Evolutionary conservation across 768 basidiomycete genomes (phyloP), one percentile per base, ranked within the genome.

Genomic region (Lentinula sp.): DNA sequence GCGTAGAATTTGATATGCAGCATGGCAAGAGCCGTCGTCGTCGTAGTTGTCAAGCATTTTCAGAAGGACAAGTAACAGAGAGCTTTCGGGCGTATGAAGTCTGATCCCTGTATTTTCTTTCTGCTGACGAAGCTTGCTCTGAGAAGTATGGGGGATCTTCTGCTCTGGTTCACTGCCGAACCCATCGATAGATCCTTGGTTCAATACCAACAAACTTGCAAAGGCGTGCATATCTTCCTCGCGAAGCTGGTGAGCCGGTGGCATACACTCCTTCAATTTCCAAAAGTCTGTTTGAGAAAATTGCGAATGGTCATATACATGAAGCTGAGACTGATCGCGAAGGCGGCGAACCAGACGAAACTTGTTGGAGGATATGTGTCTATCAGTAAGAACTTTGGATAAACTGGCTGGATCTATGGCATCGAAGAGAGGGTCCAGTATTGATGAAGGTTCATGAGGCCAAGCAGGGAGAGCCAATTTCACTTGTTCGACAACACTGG

Each of bases 211-310:
- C 11, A 94, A 75, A 8, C 80, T 78, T 15, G 86, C 81, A 65
- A 94, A 95, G 1, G 89, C 89, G 55, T 86, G 76, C 16, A 88
- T 76, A 67, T 93, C 91, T 37, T 84, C 84, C 40, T 80, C 80
- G 52, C 84, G 82, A n/a, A 93, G 73, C 32, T 79, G 73, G 1
- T 76, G 72, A 5, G 66, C 63, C 1, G 78, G 58, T 5, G 91
- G 91, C 46, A 95, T 87, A 67, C 82, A 87, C 23, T 85, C 84
- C 68, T 93, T 93, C 68, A 96, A 74, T 42, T 85, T 81, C 94
- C 94, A 97, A 70, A 95, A 94, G 64, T 88, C 85, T 8, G 75
- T 75, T 57, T 75, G 73, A 0, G 82, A 74, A 59, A 90, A 91
- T 32, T 76, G 75, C 6, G 71, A 69, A 58, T 74, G 70, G 13